Evolutionary conservation across 176 grass and related monocot species (phyloP).

Genomic region (Aegilops tauschii): DNA sequence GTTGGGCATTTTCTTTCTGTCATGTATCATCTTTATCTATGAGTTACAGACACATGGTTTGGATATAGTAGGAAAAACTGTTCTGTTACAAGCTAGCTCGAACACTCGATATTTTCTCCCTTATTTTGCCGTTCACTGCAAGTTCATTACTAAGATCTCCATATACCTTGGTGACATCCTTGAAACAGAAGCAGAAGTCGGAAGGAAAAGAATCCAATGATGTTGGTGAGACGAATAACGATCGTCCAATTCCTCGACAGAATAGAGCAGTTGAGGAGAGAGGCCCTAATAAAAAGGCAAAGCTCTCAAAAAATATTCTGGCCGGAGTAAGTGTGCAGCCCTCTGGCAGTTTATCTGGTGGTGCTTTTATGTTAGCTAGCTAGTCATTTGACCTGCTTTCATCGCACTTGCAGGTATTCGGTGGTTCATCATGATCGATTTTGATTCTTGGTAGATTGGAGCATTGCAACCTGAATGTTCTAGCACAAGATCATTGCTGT

Average conservation of each 20-base stretch:
- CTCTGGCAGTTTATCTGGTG: not conserved
- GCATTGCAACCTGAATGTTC: constrained; percentile 8
- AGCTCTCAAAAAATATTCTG: constrained; percentile 70
- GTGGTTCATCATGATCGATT: constrained; percentile 36
- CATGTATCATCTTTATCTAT: not conserved
- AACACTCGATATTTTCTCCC: not conserved
- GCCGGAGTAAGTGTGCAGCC: constrained; percentile 53
- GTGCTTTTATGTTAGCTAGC: not conserved
- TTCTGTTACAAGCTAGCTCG: not conserved
- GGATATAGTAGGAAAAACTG: not conserved
- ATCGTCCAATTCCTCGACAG: constrained; percentile 61
- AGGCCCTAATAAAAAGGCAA: constrained; percentile 42
- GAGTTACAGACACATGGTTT: not conserved
- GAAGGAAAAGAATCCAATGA: constrained; percentile 40
- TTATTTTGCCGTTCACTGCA: constrained; percentile 4
- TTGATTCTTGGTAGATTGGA: not conserved
- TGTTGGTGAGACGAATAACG: constrained; percentile 29
- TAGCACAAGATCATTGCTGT: not conserved
- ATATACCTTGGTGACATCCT: constrained; percentile 27
- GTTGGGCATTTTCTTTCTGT: not conserved
- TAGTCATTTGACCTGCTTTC: not conserved
- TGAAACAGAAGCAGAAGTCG: constrained; percentile 66
- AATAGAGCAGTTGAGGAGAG: constrained; percentile 53
- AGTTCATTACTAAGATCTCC: not conserved
- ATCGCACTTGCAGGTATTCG: constrained; percentile 47